A percentile compares a stretch with the other conserved stretches of the same genome.
Conservation (phyloP, 2,329 filamentous ascomycete genomes). For the Karstenula rhodostoma region DNA sequence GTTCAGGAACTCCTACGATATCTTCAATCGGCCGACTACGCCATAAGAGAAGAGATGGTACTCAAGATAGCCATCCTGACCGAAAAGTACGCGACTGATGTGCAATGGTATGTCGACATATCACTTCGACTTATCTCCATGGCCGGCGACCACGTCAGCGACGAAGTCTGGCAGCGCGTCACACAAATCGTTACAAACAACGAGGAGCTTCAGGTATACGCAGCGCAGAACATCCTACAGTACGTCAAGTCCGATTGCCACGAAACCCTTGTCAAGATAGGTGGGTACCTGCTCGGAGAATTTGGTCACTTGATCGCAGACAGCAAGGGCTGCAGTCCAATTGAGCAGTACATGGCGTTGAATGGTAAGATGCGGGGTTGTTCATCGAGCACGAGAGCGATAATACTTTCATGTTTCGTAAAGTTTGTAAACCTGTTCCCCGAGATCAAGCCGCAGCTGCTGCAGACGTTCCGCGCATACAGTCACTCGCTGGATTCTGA, state of each 20-base stretch:
- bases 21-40: slow-evolving; percentile 95
- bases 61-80: slow-evolving; percentile 98
- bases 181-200: slow-evolving; percentile 99
- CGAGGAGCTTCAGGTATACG: slow-evolving; percentile 96
- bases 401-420: slow-evolving; percentile 93
- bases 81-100: slow-evolving; percentile 97
- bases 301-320: slow-evolving; percentile 97
- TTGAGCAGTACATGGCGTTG: slow-evolving; percentile 94
- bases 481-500: slow-evolving; percentile 95
- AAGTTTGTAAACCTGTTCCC: slow-evolving; percentile 99
- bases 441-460: slow-evolving; percentile 94
- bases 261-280: slow-evolving; percentile 97
- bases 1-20: slow-evolving; percentile 94
- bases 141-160: slow-evolving; percentile 97
- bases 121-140: slow-evolving; percentile 92
- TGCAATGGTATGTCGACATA: slow-evolving; percentile 99
- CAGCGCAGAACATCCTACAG: slow-evolving; percentile 88
- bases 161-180: slow-evolving; percentile 98
- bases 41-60: slow-evolving; percentile 98
- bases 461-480: slow-evolving; percentile 90
- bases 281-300: slow-evolving; percentile 92
- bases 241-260: slow-evolving; percentile 97
- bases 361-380: slow-evolving; percentile 89
- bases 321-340: slow-evolving; percentile 88
- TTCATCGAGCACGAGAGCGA: slow-evolving; percentile 87